Evolutionary conservation across 176 grass and related monocot species (phyloP).

Genomic region (Ampelocalamus luodianensis): DNA sequence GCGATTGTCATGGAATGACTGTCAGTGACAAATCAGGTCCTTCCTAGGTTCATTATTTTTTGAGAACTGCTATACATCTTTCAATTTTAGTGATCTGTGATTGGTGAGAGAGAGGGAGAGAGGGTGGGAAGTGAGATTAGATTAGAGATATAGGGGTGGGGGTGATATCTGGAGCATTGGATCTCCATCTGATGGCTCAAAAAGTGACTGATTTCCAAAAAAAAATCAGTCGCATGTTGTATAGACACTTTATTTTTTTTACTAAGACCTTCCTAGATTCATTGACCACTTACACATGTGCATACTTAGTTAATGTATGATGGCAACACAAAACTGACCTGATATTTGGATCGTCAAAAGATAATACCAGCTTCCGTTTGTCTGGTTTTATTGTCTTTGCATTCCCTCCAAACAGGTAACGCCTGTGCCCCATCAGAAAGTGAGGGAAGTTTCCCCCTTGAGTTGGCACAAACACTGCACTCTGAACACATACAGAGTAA

Average conservation of each 20-base stretch:
- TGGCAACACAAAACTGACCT: constrained; percentile 56
- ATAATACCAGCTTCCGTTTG: constrained; percentile 84
- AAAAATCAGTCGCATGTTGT: no score
- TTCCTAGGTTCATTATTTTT: background rate
- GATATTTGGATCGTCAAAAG: constrained; percentile 78
- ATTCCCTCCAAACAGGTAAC: constrained; percentile 78
- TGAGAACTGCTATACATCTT: no score
- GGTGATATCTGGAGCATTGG: no score
- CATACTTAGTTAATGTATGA: background rate
- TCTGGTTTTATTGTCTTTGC: constrained; percentile 90
- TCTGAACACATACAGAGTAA: constrained; percentile 69
- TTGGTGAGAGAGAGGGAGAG: no score
- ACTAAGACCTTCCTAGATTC: background rate
- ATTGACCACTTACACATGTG: background rate
- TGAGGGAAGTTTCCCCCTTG: constrained; percentile 98
- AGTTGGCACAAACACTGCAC: constrained; percentile 92
- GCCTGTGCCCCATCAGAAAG: constrained; percentile 88
- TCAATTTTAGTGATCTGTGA: no score
- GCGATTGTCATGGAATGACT: background rate
- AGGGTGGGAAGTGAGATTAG: no score
- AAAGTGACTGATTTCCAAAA: no score
- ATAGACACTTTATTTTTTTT: no score
- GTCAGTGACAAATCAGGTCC: background rate
- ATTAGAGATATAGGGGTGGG: no score
- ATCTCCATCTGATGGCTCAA: no score